Conservation (phyloP, 352 stramenopile genomes). For the Phytophthora hybrid region DNA sequence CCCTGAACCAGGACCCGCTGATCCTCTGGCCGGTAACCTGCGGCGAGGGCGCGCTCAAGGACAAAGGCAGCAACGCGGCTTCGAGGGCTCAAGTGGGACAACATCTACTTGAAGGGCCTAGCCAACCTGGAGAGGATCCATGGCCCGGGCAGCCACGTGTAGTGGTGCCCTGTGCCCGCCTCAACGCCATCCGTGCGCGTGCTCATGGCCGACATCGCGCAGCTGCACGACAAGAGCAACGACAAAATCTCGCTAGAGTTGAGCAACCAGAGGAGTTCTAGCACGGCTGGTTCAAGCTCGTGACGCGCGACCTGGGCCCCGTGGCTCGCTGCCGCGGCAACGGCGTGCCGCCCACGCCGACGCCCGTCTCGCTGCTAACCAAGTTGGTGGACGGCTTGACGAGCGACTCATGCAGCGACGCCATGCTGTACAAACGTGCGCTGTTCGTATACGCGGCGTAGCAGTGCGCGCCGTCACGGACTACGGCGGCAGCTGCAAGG, state of each 20-base stretch:
- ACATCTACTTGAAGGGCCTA: too few relatives aligned
- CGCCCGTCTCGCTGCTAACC: conserved; percentile 14
- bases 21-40: too few relatives aligned
- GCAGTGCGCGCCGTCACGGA: conserved; percentile 80
- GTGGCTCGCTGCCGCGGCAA: conserved; percentile 44
- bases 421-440: too few relatives aligned
- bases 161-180: too few relatives aligned
- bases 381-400: too few relatives aligned
- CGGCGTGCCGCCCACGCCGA: conserved; percentile 44
- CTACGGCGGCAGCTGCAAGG: conserved; percentile 79
- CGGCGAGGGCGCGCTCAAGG: too few relatives aligned
- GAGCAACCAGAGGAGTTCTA: conserved; percentile 58
- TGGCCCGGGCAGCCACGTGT: too few relatives aligned
- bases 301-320: conserved; percentile 57
- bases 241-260: conserved; percentile 64
- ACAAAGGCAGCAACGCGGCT: too few relatives aligned
- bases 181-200: conserved; percentile 83
- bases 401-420: too few relatives aligned
- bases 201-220: conserved; percentile 80
- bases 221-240: conserved; percentile 70
- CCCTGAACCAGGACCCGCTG: conserved; percentile 48
- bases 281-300: conserved; percentile 69
- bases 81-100: too few relatives aligned
- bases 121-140: too few relatives aligned
- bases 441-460: too few relatives aligned